Percentiles rank a stretch among this genome's conserved stretches.
phyloP scores from a whole-genome alignment of 1,284 basidiomycete genomes.

The Termitomyces sp. region DNA sequence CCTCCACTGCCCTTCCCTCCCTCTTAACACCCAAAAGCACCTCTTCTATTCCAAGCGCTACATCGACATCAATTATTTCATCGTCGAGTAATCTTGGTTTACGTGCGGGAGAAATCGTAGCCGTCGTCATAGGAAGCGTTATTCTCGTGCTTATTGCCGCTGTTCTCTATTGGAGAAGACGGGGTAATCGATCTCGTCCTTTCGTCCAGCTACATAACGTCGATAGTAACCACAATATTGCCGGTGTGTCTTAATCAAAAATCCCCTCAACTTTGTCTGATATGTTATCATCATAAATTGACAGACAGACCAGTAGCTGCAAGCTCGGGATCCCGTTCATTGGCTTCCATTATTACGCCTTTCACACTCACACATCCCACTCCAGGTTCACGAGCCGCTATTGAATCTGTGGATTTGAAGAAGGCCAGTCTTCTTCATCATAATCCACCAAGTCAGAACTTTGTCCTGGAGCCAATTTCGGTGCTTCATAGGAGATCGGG shows the following conservation, averaged over 20 bases:
- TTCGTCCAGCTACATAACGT: background rate
- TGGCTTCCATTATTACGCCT: background rate
- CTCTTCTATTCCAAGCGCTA: background rate
- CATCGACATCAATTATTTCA: background rate
- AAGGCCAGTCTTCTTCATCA: background rate
- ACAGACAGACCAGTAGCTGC: background rate
- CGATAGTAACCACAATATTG: background rate
- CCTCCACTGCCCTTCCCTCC: no score
- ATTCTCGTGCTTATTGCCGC: background rate
- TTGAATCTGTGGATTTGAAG: background rate
- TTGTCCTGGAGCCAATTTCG: background rate
- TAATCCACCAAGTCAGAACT: background rate
- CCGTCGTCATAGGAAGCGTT: background rate
- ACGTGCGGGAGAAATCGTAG: background rate
- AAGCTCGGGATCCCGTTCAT: background rate
- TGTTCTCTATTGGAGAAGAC: background rate
- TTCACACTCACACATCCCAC: constrained; percentile 4
- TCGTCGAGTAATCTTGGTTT: background rate
- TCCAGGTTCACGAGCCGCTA: background rate
- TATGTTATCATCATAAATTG: background rate
- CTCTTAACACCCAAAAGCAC: background rate
- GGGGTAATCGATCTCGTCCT: background rate
- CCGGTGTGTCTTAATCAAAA: background rate
- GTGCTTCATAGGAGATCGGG: constrained; percentile 3
- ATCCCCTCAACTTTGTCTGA: background rate